Evolutionary conservation across 306 rosid genomes (phyloP).

Genomic region (Trifolium repens): DNA sequence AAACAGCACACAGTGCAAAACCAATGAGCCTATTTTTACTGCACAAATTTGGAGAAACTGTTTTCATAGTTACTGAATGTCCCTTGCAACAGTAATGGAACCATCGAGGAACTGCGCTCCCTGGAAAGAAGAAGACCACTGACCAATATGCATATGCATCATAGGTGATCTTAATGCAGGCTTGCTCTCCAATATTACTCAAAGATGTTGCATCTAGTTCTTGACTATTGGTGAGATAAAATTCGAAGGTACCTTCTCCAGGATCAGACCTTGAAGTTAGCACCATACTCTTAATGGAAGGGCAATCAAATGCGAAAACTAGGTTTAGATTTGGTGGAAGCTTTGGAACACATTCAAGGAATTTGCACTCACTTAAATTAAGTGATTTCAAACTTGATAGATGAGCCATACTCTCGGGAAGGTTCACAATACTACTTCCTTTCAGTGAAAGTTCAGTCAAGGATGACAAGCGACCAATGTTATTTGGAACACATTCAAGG

Average conservation of each 20-base stretch:
- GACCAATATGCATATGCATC: too few species aligned
- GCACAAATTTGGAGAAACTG: too few species aligned
- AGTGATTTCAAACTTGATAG: slow-evolving; percentile 33
- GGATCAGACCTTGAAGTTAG: too few species aligned
- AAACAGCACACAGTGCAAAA: too few species aligned
- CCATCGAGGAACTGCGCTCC: slow-evolving; percentile 39
- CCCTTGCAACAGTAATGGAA: slow-evolving; percentile 5
- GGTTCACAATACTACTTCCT: slow-evolving; percentile 15
- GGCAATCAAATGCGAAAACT: too few species aligned
- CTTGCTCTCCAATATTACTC: background rate
- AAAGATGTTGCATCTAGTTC: slow-evolving; percentile 5
- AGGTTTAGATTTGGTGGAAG: too few species aligned
- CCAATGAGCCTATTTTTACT: too few species aligned
- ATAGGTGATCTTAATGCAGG: too few species aligned
- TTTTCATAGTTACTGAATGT: slow-evolving; percentile 26
- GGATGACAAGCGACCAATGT: slow-evolving; percentile 14
- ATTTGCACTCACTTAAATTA: slow-evolving; percentile 10
- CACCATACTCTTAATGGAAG: too few species aligned
- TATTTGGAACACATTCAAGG: slow-evolving; percentile 35
- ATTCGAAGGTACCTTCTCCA: too few species aligned
- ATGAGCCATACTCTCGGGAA: slow-evolving; percentile 23
- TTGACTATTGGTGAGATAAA: too few species aligned
- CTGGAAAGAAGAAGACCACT: slow-evolving; percentile 6
- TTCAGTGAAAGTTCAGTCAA: slow-evolving; percentile 29
- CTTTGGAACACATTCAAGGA: slow-evolving; percentile 36